Base-by-base conservation (phyloP, 768 basidiomycete species). In the Boletus subcaerulescens region DNA sequence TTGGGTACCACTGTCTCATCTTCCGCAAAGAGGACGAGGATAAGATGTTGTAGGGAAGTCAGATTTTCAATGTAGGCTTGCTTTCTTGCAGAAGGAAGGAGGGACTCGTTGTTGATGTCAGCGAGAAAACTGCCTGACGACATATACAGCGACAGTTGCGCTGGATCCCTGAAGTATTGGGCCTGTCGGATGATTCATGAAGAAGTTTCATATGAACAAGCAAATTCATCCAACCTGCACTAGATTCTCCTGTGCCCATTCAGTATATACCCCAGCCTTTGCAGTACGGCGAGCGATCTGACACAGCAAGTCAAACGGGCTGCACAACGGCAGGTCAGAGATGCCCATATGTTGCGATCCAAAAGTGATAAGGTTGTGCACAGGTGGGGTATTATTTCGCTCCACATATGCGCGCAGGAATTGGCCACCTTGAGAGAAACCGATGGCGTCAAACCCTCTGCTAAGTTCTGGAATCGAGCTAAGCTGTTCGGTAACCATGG, bases 301-400 rank as follows among this genome's bases (percentile, higher is more conserved):
- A 69, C 91, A 93, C 24, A 89, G 55, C 11, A 91, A 60, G 64
- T 93, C 91, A 63, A 74, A 80, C 3, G 82, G 71, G 29, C 74
- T 67, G 64, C 92, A 94, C 1, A 62, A 32, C 0, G 91, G 87
- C 17, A 93, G 73, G 64, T 91, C 89, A 7, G 88, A 84, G 38
- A 93, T 76, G 26, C 91, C 91, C 86, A 91, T 90, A 64, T 93
- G 91, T 56, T 91, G 91, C 18, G 89, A 85, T 43, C 91, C 92
- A 65, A 94, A 93, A 0, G 91, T 92, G 45, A 94, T 82, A 58
- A 94, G 80, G 68, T 93, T 94, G 67, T 85, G 75, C 4, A 93
- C 74, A 0, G 85, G 85, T 1, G 90, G 92, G 3, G 69, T 65
- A 65, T 92, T 92, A 68, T 85, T 85, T 22, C 82, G 75, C 61